Base-by-base conservation (phyloP, 2,329 filamentous ascomycete species). In the Ilyonectria sp. region DNA sequence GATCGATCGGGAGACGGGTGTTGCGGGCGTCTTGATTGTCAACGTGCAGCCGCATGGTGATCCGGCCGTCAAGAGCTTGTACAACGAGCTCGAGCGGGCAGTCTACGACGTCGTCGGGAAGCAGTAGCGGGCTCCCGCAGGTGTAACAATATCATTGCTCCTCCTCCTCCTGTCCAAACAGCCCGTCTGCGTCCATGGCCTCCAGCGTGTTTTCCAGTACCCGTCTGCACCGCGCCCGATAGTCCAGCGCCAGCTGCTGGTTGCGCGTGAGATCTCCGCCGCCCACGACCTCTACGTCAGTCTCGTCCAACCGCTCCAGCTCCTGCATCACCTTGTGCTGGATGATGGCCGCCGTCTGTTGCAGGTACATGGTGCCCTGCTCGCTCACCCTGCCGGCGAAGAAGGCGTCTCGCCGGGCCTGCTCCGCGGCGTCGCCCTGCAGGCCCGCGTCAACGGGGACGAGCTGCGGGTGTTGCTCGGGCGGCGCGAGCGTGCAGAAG, bases 201-300 rank as follows among this genome's bases (percentile, higher is more conserved):
- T 81, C 78, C n/a, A 87, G 75, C 6, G 83, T 83, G 49, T 79
- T 82, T 67, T 82, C 79, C 59, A 90, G 68, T 1, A 89, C 86
- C 23, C 76, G 80, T 59, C 82, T 80, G 70, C 85, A 89, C 69
- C 86, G 81, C 31, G 75, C 73, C 26, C 87, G 79, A 71, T 90
- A 89, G n/a, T 80, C 77, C 19, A 84, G 53, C 15, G 85, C 87
- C 47, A 89, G 74, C 50, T 75, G 71, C 77, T 89, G 86, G 58
- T 86, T 86, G 10, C 68, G 70, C 47, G 83, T 86, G 49, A 82
- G 69, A 15, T 80, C 80, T 0, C 81, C 82, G 2, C 79, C 81
- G 2, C 83, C 83, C 3, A 81, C 80, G 7, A 80, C 76, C 61
- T 84, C 81, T 4, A 83, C 76, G 33, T 87, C 86, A 3, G 84